Percentiles rank a stretch among this genome's conserved stretches.
These are phyloP conservation scores for Penicillium paneum DNA, from an alignment of 2,329 filamentous ascomycete genomes.

Conservation along the genomic window DNA sequence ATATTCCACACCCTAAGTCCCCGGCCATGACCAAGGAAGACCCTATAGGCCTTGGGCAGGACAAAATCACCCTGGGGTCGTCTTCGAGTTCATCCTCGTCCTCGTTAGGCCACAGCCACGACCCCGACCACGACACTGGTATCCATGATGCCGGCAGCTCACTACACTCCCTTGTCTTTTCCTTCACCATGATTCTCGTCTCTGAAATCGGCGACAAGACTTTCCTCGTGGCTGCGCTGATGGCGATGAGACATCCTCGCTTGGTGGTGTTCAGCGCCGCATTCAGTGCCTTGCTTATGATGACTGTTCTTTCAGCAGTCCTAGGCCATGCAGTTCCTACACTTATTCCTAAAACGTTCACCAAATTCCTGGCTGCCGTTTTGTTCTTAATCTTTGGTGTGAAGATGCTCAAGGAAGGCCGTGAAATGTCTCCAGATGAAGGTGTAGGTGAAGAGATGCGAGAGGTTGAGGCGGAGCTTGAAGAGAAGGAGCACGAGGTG, in stretches of 20 bases:
- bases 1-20: conserved; percentile 66
- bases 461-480: conserved; percentile 89
- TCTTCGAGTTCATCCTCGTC: conserved; percentile 29
- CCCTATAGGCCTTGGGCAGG: conserved; percentile 29
- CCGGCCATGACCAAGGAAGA: conserved; percentile 43
- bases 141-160: conserved; percentile 62
- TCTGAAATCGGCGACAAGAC: conserved; percentile 99
- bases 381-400: conserved; percentile 88
- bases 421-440: conserved; percentile 83
- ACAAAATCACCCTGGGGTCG: conserved; percentile 22
- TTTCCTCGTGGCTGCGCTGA: conserved; percentile 91
- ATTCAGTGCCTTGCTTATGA: conserved; percentile 84
- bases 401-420: conserved; percentile 78
- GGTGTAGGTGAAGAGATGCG: conserved; percentile 97
- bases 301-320: conserved; percentile 92
- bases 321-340: conserved; percentile 89
- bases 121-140: conserved; percentile 34
- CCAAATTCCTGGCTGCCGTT: conserved; percentile 77
- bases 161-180: conserved; percentile 83
- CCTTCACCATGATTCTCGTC: conserved; percentile 94
- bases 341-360: conserved; percentile 84
- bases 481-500: conserved; percentile 82
- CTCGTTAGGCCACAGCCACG: conserved; percentile 5
- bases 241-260: conserved; percentile 98
- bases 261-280: conserved; percentile 91